Percentiles rank a stretch among this genome's conserved stretches.
Conservation (phyloP, 176 grass and related monocot genomes). For the Carex parvula region DNA sequence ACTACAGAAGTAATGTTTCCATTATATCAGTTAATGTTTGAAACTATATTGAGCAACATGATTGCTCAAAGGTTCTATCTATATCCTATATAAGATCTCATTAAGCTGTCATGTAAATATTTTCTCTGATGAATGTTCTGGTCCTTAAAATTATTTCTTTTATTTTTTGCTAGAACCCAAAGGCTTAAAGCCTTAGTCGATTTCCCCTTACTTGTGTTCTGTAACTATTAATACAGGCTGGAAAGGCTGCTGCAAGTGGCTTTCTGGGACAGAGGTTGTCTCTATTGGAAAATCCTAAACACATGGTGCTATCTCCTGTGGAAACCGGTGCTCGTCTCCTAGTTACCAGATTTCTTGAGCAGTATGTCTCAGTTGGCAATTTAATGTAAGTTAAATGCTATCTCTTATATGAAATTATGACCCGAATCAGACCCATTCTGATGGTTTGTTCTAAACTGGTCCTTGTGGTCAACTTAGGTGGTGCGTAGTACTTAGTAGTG, state of each 20-base stretch:
- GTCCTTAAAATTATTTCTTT: background rate
- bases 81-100: too few relatives aligned
- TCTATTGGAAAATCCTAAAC: conserved; percentile 56
- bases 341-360: conserved; percentile 69
- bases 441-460: background rate
- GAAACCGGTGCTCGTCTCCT: conserved; percentile 65
- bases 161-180: background rate
- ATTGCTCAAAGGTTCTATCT: too few relatives aligned
- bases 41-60: too few relatives aligned
- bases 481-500: background rate
- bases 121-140: background rate
- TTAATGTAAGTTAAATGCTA: conserved; percentile 53
- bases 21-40: too few relatives aligned
- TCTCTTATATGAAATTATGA: background rate
- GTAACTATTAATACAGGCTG: conserved; percentile 38
- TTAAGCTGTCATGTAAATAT: background rate
- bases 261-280: conserved; percentile 34
- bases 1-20: background rate
- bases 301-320: conserved; percentile 65
- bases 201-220: background rate
- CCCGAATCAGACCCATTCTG: background rate
- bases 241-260: conserved; percentile 48
- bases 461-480: background rate
- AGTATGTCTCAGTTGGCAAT: conserved; percentile 60
- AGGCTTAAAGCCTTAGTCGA: background rate